These are phyloP conservation scores for Blastobotrys attinorum DNA, from an alignment of 805 yeast genomes.

Conservation along the genomic window DNA sequence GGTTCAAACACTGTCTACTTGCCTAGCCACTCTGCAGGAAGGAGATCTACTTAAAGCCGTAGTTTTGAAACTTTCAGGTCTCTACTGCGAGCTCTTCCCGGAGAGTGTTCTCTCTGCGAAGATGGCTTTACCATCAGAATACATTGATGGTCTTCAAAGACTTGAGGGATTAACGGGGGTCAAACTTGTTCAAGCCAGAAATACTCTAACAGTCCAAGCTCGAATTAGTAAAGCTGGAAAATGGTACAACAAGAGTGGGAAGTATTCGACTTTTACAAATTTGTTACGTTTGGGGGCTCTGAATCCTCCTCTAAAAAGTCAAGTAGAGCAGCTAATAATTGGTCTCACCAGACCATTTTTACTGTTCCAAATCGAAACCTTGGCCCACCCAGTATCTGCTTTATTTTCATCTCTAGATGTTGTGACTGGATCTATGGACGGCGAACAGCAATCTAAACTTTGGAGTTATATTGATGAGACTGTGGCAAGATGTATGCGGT, in stretches of 20 bases:
- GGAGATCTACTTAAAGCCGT: neutral
- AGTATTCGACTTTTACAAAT: conserved; percentile 59
- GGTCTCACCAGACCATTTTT: conserved; percentile 44
- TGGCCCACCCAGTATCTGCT: conserved; percentile 49
- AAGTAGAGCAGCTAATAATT: conserved; percentile 43
- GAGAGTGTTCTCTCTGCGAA: conserved; percentile 2
- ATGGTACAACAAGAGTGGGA: conserved; percentile 65
- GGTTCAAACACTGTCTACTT: conserved; percentile 14
- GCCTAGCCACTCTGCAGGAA: neutral
- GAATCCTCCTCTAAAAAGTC: conserved; percentile 29
- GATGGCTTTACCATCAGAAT: conserved; percentile 9
- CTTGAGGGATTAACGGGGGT: conserved; percentile 12
- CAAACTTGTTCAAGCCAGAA: conserved; percentile 23
- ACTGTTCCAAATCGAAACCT: conserved; percentile 42
- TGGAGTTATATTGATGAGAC: conserved; percentile 72
- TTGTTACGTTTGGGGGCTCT: conserved; percentile 46
- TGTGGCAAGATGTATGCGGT: conserved; percentile 55
- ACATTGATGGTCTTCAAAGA: conserved; percentile 5
- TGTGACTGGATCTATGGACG: conserved; percentile 1
- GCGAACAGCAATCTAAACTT: conserved; percentile 29
- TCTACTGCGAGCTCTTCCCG: neutral
- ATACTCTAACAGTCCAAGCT: conserved; percentile 54
- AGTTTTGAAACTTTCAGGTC: neutral
- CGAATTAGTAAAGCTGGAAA: conserved; percentile 45
- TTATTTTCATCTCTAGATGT: conserved; percentile 41